A percentile compares a stretch with the other conserved stretches of the same genome.
Conservation (phyloP, 192 early-diverging fungal genomes). For the Phlyctochytrium planicorne region DNA sequence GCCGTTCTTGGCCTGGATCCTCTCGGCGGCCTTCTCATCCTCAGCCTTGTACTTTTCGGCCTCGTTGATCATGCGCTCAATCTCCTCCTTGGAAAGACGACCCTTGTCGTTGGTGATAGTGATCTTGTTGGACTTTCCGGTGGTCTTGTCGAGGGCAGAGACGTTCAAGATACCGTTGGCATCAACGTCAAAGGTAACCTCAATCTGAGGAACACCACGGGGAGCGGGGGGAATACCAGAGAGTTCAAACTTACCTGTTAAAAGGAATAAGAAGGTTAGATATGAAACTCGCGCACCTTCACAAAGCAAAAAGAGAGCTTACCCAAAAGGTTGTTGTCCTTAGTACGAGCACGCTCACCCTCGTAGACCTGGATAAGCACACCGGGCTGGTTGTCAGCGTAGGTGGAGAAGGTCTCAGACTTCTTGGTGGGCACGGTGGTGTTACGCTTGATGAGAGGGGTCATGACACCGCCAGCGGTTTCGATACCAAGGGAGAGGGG, state of each 20-base stretch:
- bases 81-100: conserved; percentile 96
- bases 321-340: conserved; percentile 98
- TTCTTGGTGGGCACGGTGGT: conserved; percentile 97
- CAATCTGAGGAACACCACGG: conserved; percentile 95
- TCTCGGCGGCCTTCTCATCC: conserved; percentile 90
- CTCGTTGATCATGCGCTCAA: conserved; percentile 94
- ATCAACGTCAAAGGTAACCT: conserved; percentile 96
- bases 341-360: conserved; percentile 95
- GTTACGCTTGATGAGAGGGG: conserved; percentile 95
- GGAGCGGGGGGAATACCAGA: conserved; percentile 96
- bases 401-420: conserved; percentile 98
- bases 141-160: conserved; percentile 88
- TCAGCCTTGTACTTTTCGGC: conserved; percentile 97
- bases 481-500: conserved; percentile 98
- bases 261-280: no score
- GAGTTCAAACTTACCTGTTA: conserved; percentile 98
- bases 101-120: conserved; percentile 99
- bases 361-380: conserved; percentile 98
- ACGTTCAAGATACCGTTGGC: conserved; percentile 98
- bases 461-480: conserved; percentile 99
- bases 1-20: conserved; percentile 89
- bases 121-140: conserved; percentile 92
- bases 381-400: conserved; percentile 97
- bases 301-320: no score
- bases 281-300: no score